Evolutionary conservation across 2,329 filamentous ascomycete species (phyloP).

Genomic region (Dryadomyces quercivorus): DNA sequence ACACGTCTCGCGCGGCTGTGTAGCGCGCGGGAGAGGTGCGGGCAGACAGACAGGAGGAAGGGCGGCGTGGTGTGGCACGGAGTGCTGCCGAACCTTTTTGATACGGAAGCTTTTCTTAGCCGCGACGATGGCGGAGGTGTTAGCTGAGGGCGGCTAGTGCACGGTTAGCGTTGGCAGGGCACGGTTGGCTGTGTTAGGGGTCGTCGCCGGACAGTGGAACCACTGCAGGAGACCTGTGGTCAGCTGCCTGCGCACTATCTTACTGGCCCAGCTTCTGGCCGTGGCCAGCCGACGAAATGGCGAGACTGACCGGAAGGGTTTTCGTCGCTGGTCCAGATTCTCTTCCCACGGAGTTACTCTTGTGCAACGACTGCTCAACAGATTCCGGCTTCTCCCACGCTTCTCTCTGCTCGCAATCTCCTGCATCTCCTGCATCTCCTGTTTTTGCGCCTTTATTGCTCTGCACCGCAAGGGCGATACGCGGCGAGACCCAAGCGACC

Average conservation of each 20-base stretch:
- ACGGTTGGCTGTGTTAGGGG: background rate
- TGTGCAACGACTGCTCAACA: too few species aligned
- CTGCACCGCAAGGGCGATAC: too few species aligned
- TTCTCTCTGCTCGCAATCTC: too few species aligned
- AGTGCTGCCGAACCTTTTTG: background rate
- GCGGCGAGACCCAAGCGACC: too few species aligned
- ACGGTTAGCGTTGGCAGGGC: too few species aligned
- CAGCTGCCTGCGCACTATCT: background rate
- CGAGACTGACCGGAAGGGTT: background rate
- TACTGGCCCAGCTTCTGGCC: background rate
- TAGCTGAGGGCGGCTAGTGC: background rate
- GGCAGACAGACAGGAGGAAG: background rate
- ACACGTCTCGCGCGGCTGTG: background rate
- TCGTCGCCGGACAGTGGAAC: background rate
- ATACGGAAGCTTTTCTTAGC: too few species aligned
- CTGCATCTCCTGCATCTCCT: too few species aligned
- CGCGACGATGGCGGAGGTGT: background rate
- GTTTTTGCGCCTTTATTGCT: too few species aligned
- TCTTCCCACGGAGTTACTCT: too few species aligned
- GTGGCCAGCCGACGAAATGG: background rate
- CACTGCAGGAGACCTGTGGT: background rate
- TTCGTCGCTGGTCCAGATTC: background rate
- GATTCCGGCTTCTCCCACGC: too few species aligned
- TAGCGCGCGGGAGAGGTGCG: background rate
- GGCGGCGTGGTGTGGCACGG: background rate